Conservation (phyloP, 768 basidiomycete genomes). For the Termitomyces titanicus region DNA sequence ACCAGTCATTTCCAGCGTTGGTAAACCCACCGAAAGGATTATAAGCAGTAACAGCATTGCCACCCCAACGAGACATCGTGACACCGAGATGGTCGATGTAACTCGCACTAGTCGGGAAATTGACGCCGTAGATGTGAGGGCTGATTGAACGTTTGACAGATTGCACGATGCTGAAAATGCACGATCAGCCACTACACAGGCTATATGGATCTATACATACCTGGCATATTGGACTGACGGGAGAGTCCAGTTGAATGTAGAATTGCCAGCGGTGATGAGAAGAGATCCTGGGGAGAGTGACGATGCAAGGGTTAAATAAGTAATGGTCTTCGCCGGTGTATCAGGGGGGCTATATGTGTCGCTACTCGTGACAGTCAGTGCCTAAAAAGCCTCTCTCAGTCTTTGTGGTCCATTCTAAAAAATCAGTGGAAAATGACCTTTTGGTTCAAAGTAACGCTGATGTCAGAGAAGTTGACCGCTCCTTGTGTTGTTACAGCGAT, state of each 20-base stretch:
- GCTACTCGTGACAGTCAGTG: slow-evolving; percentile 28
- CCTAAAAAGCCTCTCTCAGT: slow-evolving; percentile 19
- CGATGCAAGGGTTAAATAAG: slow-evolving; percentile 41
- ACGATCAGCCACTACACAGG: neutral
- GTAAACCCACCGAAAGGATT: slow-evolving; percentile 49
- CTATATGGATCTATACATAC: slow-evolving; percentile 16
- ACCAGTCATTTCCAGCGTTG: slow-evolving; percentile 55
- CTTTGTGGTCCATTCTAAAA: neutral
- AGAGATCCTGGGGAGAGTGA: slow-evolving; percentile 39
- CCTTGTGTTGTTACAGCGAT: slow-evolving; percentile 49
- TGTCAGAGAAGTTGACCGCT: slow-evolving; percentile 36
- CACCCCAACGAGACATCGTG: slow-evolving; percentile 51
- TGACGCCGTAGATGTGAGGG: slow-evolving; percentile 49
- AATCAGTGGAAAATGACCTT: slow-evolving; percentile 23
- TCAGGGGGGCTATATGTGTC: slow-evolving; percentile 41
- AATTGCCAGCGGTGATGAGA: slow-evolving; percentile 35
- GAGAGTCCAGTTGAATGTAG: slow-evolving; percentile 37
- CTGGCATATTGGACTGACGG: slow-evolving; percentile 41
- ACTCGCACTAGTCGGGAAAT: slow-evolving; percentile 44
- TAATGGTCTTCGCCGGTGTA: slow-evolving; percentile 43
- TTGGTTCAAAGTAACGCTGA: slow-evolving; percentile 36
- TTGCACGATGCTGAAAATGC: slow-evolving; percentile 30
- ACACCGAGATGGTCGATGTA: slow-evolving; percentile 48
- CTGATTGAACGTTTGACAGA: slow-evolving; percentile 35
- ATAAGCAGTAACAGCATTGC: slow-evolving; percentile 53